Percentiles rank a stretch among this genome's conserved stretches.
Evolutionary conservation across 768 basidiomycete species (phyloP).

Genomic region (Pulveroboletus ravenelii): DNA sequence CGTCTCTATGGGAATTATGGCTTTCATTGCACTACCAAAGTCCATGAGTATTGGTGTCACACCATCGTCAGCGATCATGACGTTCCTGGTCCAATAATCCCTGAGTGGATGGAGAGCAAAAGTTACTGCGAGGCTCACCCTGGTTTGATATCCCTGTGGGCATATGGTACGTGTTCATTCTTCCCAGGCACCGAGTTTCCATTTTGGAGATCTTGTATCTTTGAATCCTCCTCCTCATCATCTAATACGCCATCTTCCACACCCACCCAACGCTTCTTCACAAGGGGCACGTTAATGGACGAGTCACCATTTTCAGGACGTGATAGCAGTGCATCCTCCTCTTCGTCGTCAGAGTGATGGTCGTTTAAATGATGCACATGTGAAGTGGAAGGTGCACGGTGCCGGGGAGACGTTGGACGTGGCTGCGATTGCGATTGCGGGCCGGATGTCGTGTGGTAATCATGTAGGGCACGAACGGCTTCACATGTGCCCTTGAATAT

Average conservation of each 20-base stretch:
- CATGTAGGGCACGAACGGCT: conserved; percentile 93
- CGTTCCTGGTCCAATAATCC: conserved; percentile 53
- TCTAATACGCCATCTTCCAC: conserved; percentile 66
- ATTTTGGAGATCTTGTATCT: conserved; percentile 38
- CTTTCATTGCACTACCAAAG: conserved; percentile 88
- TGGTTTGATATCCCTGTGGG: conserved; percentile 95
- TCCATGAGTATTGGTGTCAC: conserved; percentile 90
- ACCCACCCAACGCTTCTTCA: conserved; percentile 48
- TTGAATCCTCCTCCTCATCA: conserved; percentile 59
- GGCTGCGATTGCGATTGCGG: conserved; percentile 17
- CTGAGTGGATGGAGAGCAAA: conserved; percentile 2
- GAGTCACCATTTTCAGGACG: conserved; percentile 60
- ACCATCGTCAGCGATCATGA: conserved; percentile 95
- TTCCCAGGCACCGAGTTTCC: conserved; percentile 34
- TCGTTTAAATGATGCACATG: conserved; percentile 13
- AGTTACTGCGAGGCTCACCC: conserved; percentile 51
- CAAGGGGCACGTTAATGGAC: conserved; percentile 51
- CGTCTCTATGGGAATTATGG: conserved; percentile 75
- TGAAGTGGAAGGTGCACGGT: conserved; percentile 20
- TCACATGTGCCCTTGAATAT: conserved; percentile 94
- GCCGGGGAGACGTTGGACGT: conserved; percentile 16
- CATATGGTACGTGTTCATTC: conserved; percentile 75
- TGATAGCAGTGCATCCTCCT: conserved; percentile 68
- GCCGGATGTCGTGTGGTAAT: conserved; percentile 55
- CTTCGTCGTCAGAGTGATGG: conserved; percentile 46